Percentiles rank a stretch among this genome's conserved stretches.
phyloP scores from a whole-genome alignment of 768 basidiomycete genomes.

The Trametes cinnabarina region DNA sequence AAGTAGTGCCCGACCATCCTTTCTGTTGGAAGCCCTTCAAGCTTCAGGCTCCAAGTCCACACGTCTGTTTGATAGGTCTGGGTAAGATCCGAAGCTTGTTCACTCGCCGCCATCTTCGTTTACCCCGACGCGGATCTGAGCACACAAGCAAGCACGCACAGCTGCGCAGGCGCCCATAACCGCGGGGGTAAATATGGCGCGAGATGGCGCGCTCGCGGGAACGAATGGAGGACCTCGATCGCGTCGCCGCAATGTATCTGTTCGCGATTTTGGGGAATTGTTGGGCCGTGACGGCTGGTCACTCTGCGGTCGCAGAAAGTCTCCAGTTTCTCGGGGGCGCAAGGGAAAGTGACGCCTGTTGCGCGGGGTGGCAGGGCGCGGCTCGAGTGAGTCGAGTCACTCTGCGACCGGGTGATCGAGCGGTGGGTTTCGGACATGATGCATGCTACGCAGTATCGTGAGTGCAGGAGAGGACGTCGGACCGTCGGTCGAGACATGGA shows the following conservation, averaged over 20 bases:
- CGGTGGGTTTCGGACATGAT: background rate
- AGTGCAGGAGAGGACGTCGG: background rate
- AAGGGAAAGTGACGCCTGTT: no score
- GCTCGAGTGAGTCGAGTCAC: background rate
- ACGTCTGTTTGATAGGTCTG: no score
- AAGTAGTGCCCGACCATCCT: no score
- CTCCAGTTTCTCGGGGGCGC: background rate
- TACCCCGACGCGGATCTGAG: no score
- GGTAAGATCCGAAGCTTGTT: background rate
- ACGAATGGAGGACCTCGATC: background rate
- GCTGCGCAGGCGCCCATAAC: background rate
- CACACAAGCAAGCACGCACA: background rate
- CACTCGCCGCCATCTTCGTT: background rate
- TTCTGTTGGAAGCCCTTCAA: background rate
- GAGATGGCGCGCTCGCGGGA: background rate
- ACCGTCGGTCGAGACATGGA: background rate
- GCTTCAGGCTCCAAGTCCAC: no score
- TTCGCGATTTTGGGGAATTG: no score
- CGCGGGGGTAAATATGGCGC: background rate
- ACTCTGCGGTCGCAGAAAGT: background rate
- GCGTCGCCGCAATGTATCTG: no score
- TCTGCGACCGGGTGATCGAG: background rate
- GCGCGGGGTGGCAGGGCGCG: background rate
- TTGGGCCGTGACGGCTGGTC: no score
- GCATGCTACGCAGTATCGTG: background rate